Evolutionary conservation across 129 eudicot genomes (phyloP).

Genomic region (Tanacetum coccineum): DNA sequence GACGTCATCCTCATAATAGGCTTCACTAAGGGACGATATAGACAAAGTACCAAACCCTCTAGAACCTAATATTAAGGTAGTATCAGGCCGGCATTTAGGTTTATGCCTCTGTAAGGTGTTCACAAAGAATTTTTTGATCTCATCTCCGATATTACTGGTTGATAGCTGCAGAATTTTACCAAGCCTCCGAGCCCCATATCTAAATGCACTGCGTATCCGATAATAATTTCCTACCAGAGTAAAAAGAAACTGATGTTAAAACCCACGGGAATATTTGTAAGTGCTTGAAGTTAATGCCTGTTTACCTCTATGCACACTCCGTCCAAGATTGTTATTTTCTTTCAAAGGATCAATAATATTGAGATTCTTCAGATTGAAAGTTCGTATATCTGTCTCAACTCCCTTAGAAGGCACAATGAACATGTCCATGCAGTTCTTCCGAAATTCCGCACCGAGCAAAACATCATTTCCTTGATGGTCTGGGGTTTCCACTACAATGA

Average conservation of each 20-base stretch:
- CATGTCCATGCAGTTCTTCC: constrained; percentile 62
- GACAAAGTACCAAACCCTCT: constrained; percentile 26
- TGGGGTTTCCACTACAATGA: constrained; percentile 45
- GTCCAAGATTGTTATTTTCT: constrained; percentile 90
- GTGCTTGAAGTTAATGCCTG: background rate
- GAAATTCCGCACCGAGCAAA: constrained; percentile 56
- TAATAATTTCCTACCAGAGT: constrained; percentile 52
- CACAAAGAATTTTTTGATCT: constrained; percentile 51
- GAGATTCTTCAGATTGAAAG: constrained; percentile 61
- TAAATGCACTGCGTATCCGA: constrained; percentile 82
- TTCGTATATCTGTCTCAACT: constrained; percentile 40
- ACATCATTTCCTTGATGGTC: constrained; percentile 29
- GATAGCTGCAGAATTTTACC: constrained; percentile 58
- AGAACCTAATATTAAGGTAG: constrained; percentile 24
- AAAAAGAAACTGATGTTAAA: too few relatives aligned
- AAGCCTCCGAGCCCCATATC: constrained; percentile 79
- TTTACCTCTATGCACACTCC: constrained; percentile 84
- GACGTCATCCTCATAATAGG: constrained; percentile 43
- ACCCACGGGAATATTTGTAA: constrained; percentile 2
- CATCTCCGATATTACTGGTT: constrained; percentile 39
- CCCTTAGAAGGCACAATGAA: constrained; percentile 58
- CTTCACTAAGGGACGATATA: constrained; percentile 36
- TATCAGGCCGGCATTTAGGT: constrained; percentile 29
- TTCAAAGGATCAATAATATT: constrained; percentile 90
- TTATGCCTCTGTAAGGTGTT: constrained; percentile 69